Conservation (phyloP, 225 moss, liverwort and hornwort species). For the Physcomitrellopsis africana region DNA sequence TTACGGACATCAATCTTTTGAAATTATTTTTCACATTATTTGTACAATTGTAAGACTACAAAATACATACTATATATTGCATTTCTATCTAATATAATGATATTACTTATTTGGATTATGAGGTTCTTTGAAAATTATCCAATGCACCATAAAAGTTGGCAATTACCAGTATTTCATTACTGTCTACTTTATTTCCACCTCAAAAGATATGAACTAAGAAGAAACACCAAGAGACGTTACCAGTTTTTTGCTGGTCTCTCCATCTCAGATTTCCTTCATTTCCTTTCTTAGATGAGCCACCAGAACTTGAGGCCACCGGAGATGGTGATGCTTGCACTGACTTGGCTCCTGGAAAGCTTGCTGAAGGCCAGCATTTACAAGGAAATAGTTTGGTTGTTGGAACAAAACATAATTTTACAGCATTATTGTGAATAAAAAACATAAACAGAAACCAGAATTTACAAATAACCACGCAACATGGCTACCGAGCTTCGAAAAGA, state of each 20-base stretch:
- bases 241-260: conserved; percentile 53
- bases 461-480: neutral
- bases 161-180: too few relatives aligned
- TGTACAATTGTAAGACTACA: too few relatives aligned
- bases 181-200: too few relatives aligned
- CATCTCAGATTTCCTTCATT: conserved; percentile 50
- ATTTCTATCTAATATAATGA: neutral
- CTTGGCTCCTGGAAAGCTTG: conserved; percentile 27
- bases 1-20: too few relatives aligned
- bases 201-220: neutral
- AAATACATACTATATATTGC: too few relatives aligned
- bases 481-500: neutral
- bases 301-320: conserved; percentile 36
- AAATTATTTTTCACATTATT: too few relatives aligned
- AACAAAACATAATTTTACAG: neutral
- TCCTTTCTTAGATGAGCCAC: conserved; percentile 38
- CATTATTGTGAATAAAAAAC: neutral
- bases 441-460: neutral
- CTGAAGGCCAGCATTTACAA: conserved; percentile 14
- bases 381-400: neutral
- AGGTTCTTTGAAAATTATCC: too few relatives aligned
- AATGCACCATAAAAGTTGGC: too few relatives aligned
- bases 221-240: conserved; percentile 23
- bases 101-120: neutral
- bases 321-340: conserved; percentile 36